Evolutionary conservation across 139 green algal species (phyloP), one percentile per base, ranked within the genome.

Genomic region (Astrephomene gubernaculifera): DNA sequence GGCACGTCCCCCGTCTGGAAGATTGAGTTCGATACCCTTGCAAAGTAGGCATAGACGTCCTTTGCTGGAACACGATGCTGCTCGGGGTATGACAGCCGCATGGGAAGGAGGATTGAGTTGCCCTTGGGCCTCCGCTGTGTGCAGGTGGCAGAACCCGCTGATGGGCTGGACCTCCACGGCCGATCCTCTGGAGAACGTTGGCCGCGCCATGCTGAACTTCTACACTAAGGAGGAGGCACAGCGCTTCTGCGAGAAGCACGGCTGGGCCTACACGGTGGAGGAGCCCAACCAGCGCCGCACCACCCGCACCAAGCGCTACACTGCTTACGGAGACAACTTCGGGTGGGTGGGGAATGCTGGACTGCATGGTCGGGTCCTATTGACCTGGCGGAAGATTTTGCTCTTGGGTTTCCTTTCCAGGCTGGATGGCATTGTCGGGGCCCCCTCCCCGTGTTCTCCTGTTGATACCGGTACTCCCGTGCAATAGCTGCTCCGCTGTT

Each of bases 131-230:
- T 0, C 41, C 44, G n/a, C 33, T 3, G 19, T 45, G 21, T 81
- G 29, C 79, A 98, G 95, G 91, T 99, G 97, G 97, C 84, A 95
- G 72, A 99, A 99, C 91, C 96, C 97, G 1, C 92, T 99, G 3
- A 99, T 99, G 78, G 97, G 97, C 14, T 99, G 97, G 97, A 99
- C 96, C n/a, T 98, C 95, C 29, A 98, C 96, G 9, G 94, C 90
- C 0, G 97, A 99, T 87, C 86, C 95, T 0, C 69, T 96, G 41
- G 96, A 98, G 86, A 96, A 95, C 68, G 92, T 97, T 35, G 87
- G 45, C 2, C 88, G 93, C 7, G 71, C 90, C 1, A 67, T 85
- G 31, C 71, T 98, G 38, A 73, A 87, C 39, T 98, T 98, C 67
- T 83, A 90, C 71, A 74, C 93, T 24, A 95, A 95, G 87, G 94